Evolutionary conservation across 768 basidiomycete species (phyloP).

Genomic region (Guyanaporus albipodus): DNA sequence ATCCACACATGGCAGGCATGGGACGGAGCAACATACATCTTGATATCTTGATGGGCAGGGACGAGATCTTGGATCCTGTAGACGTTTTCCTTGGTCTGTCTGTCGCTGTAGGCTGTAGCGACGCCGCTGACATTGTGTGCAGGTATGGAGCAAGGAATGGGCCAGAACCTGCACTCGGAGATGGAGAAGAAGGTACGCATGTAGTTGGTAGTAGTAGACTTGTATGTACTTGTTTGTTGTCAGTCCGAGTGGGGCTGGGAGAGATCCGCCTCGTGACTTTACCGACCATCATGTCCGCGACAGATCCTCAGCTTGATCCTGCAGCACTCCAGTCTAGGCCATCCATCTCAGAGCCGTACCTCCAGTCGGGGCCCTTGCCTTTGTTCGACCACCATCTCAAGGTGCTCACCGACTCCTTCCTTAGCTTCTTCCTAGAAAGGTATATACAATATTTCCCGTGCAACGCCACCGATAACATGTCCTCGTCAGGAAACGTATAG

Average conservation of each 20-base stretch:
- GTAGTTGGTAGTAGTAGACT: constrained; percentile 5
- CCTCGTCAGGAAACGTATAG: constrained; percentile 64
- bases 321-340: constrained; percentile 16
- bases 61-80: constrained; percentile 71
- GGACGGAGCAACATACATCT: constrained; percentile 77
- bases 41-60: constrained; percentile 91
- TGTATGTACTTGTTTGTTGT: constrained; percentile 26
- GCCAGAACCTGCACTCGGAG: constrained; percentile 57
- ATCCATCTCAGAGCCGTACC: constrained; percentile 27
- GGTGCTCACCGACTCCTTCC: constrained; percentile 65
- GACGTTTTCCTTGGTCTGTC: constrained; percentile 78
- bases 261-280: background rate
- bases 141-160: constrained; percentile 53
- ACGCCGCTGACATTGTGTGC: constrained; percentile 1
- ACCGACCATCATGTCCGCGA: constrained; percentile 22
- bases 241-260: background rate
- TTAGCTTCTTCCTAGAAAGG: constrained; percentile 86
- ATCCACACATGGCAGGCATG: constrained; percentile 60
- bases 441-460: constrained; percentile 34
- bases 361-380: constrained; percentile 52
- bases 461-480: constrained; percentile 17
- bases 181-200: constrained; percentile 61
- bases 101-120: background rate
- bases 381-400: constrained; percentile 71
- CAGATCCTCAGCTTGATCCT: constrained; percentile 26